phyloP scores from a whole-genome alignment of 1,284 basidiomycete species.

The Ceratobasidium sp. region DNA sequence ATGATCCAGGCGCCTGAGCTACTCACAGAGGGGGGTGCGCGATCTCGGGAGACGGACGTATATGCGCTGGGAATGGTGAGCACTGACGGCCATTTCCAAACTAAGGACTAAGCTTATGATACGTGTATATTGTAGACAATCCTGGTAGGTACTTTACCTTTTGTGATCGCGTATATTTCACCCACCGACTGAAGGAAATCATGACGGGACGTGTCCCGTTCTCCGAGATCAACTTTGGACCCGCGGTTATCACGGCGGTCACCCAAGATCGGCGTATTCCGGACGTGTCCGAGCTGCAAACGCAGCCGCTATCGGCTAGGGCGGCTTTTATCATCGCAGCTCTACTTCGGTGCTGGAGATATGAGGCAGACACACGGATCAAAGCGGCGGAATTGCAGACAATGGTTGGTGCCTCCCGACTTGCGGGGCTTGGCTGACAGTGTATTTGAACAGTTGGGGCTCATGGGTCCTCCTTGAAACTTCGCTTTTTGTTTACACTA shows the following conservation, averaged over 20 bases:
- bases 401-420: neutral
- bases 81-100: neutral
- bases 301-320: neutral
- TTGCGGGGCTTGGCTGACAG: too few species aligned
- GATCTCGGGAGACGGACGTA: neutral
- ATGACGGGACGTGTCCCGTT: neutral
- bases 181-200: neutral
- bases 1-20: neutral
- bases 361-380: neutral
- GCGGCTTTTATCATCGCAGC: neutral
- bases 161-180: neutral
- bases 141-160: neutral
- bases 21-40: neutral
- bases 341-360: neutral
- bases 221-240: neutral
- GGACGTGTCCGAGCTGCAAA: neutral
- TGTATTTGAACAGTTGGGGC: too few species aligned
- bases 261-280: neutral
- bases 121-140: neutral
- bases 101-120: neutral
- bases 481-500: too few species aligned
- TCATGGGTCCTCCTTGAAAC: too few species aligned
- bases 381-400: neutral
- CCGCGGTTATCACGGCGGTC: neutral
- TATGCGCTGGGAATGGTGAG: constrained; percentile 4